Conservation (phyloP, 345 rosid genomes). For the Anacardium occidentale region DNA sequence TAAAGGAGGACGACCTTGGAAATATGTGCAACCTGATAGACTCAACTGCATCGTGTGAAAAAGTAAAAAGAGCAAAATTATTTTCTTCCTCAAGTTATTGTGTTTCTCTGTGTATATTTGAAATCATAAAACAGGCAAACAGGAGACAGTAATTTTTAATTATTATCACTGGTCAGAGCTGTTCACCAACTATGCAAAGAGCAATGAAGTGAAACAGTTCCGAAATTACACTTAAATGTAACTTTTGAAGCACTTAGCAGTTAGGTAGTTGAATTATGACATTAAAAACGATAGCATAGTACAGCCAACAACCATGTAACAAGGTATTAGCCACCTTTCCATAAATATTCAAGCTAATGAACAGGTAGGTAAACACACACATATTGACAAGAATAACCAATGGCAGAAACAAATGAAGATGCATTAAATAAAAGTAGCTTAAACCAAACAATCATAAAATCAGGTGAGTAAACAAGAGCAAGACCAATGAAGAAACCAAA, state of each 20-base stretch:
- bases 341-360: not conserved
- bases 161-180: not conserved
- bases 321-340: not conserved
- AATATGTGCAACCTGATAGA: not conserved
- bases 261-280: not conserved
- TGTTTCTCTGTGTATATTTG: not conserved
- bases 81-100: not conserved
- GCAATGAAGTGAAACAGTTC: not conserved
- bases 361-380: not conserved
- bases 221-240: not conserved
- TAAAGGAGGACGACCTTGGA: not conserved
- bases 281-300: not conserved
- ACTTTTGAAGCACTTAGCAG: not conserved
- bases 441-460: slow-evolving; percentile 25
- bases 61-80: not conserved
- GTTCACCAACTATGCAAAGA: not conserved
- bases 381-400: not conserved
- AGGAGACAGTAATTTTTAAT: too few relatives aligned
- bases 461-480: not conserved
- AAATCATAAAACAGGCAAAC: too few relatives aligned
- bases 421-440: slow-evolving; percentile 20
- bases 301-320: not conserved
- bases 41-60: not conserved
- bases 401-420: not conserved
- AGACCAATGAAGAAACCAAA: not conserved